Conservation (phyloP, 1,284 basidiomycete genomes). For the Rhodotorula sp. region DNA sequence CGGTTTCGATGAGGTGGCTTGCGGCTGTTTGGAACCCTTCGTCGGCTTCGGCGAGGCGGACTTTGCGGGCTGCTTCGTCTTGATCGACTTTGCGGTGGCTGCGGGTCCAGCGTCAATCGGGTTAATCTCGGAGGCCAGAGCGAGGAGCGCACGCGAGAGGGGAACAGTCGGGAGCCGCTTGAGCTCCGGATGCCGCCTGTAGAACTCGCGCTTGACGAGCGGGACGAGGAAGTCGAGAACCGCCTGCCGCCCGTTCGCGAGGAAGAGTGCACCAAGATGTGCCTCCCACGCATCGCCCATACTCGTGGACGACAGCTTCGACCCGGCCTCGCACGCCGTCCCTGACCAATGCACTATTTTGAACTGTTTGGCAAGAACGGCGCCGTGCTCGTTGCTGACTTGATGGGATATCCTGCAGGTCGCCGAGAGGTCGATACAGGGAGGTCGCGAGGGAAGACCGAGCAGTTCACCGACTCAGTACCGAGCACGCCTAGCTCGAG, state of each 20-base stretch:
- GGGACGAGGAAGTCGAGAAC: constrained; percentile 20
- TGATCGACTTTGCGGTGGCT: too few relatives aligned
- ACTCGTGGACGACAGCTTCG: neutral
- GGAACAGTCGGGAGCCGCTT: too few relatives aligned
- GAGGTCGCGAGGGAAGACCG: too few relatives aligned
- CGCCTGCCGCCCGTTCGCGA: neutral
- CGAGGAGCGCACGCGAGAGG: too few relatives aligned
- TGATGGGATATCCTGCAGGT: neutral
- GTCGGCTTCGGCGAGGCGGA: too few relatives aligned
- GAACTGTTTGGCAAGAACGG: neutral
- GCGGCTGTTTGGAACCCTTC: too few relatives aligned
- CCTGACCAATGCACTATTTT: neutral
- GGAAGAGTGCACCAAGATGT: constrained; percentile 6
- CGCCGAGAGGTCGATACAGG: neutral
- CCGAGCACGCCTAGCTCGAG: neutral
- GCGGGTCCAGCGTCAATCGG: too few relatives aligned
- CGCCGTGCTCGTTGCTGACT: constrained; percentile 3
- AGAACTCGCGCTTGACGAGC: constrained; percentile 5
- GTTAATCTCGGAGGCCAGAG: too few relatives aligned
- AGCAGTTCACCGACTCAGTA: neutral
- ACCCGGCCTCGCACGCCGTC: neutral
- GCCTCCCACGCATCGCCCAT: constrained; percentile 16
- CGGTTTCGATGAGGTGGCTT: too few relatives aligned
- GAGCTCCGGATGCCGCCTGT: neutral
- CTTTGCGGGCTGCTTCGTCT: too few relatives aligned